Evolutionary conservation across 805 yeast species (phyloP), one percentile per base, ranked within the genome.

Genomic region (Candida michaelii): DNA sequence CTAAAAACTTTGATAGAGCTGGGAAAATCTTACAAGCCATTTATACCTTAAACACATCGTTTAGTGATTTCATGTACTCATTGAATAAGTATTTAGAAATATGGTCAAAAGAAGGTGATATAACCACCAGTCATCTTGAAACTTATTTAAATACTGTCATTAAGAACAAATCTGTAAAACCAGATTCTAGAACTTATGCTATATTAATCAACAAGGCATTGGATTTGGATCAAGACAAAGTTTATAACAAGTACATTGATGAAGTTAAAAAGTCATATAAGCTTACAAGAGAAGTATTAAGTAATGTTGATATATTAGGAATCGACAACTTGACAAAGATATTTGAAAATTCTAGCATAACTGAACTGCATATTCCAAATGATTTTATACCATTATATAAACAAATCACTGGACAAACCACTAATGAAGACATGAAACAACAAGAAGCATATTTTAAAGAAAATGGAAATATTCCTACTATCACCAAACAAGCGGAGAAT

Each of bases 1-100:
- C 85, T 25, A 74, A 74, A 40, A 84, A 85, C 55, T 77, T 74
- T 51, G 76, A 73, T 16, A 71, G 96, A 54, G 95, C 96, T 0
- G 80, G 79, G 49, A 66, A 82, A 17, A 80, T 88, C 15, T 62
- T 89, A 30, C 69, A 72, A 41, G 82, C 89, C 2, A 68, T 88
- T 36, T 73, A 80, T 38, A 77, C 78, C 15, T 60, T 80, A 15
- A 59, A 47, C 60, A 67, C 51, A 45, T 61, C 48, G 40, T 43
- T 60, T 21, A 65, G 73, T 3, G 76, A 77, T 19, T 78, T 85
- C 48, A 70, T 80, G 17, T 80, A 82, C 50, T 85, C 86, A 27
- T 71, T 85, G 47, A 87, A 88, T 63, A 79, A 79, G 54, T 87
- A 80, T 59, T 63, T 88, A 37, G 61, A 64, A 46, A 56, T 56